Evolutionary conservation across 1,284 basidiomycete species (phyloP).

Genomic region (Leccinum pseudoinsigne): DNA sequence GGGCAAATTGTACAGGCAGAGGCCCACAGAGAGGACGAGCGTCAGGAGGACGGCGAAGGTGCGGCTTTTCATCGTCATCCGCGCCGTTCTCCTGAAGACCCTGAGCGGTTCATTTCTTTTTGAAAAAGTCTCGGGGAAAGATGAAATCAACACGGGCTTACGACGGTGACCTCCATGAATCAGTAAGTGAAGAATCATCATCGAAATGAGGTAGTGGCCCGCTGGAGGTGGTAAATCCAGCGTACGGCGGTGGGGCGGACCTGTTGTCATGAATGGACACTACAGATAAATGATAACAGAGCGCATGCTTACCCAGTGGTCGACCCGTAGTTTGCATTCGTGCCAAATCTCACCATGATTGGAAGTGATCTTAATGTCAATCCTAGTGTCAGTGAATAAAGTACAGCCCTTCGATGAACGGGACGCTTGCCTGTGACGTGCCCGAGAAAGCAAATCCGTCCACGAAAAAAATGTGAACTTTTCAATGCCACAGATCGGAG

Average conservation of each 20-base stretch:
- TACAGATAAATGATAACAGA: background rate
- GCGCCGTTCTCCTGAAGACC: background rate
- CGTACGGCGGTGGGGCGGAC: conserved; percentile 16
- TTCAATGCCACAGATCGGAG: too few relatives aligned
- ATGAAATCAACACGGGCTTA: conserved; percentile 6
- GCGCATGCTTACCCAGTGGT: conserved; percentile 11
- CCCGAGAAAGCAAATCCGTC: background rate
- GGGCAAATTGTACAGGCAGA: conserved; percentile 18
- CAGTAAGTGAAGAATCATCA: too few relatives aligned
- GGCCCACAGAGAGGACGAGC: conserved; percentile 2
- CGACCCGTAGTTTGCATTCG: conserved; percentile 13
- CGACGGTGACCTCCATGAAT: background rate
- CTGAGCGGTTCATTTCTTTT: background rate
- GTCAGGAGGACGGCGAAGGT: conserved; percentile 9
- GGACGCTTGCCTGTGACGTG: background rate
- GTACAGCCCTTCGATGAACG: background rate
- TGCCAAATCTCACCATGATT: conserved; percentile 2
- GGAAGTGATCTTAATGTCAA: background rate
- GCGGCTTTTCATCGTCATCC: background rate
- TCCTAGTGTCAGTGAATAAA: background rate
- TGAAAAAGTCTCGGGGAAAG: background rate
- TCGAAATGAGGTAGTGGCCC: background rate
- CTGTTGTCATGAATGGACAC: conserved; percentile 1
- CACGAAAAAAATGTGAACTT: too few relatives aligned
- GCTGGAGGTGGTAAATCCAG: background rate